These are phyloP conservation scores for Fusarium odoratissimum DNA, from an alignment of 2,329 filamentous ascomycete species.

Conservation along the genomic window DNA sequence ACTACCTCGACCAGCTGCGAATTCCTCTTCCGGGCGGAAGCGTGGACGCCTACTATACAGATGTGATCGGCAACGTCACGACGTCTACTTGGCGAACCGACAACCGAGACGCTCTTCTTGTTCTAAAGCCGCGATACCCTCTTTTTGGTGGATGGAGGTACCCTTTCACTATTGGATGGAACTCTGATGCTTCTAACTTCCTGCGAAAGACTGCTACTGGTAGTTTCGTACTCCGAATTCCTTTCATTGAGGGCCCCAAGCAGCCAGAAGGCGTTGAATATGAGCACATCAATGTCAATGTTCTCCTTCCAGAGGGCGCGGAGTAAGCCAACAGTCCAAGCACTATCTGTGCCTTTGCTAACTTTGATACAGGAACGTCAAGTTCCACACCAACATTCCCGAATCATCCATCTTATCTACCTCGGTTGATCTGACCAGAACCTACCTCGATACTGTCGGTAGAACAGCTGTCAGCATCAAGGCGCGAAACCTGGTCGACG, in stretches of 20 bases:
- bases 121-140: conserved; percentile 95
- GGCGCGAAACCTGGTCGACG: conserved; percentile 89
- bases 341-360: conserved; percentile 29
- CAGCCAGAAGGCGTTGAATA: conserved; percentile 88
- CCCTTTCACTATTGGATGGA: conserved; percentile 96
- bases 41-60: conserved; percentile 91
- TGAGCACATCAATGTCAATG: conserved; percentile 79
- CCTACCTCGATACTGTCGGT: conserved; percentile 93
- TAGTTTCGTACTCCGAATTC: conserved; percentile 87
- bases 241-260: conserved; percentile 93
- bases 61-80: conserved; percentile 96
- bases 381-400: conserved; percentile 80
- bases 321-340: conserved; percentile 65
- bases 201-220: conserved; percentile 74
- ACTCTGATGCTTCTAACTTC: conserved; percentile 82
- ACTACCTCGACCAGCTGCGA: conserved; percentile 83
- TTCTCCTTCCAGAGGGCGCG: conserved; percentile 92
- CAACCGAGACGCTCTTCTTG: conserved; percentile 82
- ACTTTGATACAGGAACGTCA: conserved; percentile 75
- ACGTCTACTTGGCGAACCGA: conserved; percentile 88
- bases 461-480: conserved; percentile 85
- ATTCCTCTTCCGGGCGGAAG: conserved; percentile 84
- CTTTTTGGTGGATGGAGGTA: conserved; percentile 98
- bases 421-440: conserved; percentile 75
- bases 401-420: conserved; percentile 68